phyloP scores from a whole-genome alignment of 2,329 filamentous ascomycete species.

The Aspergillus fumigatiaffinis region DNA sequence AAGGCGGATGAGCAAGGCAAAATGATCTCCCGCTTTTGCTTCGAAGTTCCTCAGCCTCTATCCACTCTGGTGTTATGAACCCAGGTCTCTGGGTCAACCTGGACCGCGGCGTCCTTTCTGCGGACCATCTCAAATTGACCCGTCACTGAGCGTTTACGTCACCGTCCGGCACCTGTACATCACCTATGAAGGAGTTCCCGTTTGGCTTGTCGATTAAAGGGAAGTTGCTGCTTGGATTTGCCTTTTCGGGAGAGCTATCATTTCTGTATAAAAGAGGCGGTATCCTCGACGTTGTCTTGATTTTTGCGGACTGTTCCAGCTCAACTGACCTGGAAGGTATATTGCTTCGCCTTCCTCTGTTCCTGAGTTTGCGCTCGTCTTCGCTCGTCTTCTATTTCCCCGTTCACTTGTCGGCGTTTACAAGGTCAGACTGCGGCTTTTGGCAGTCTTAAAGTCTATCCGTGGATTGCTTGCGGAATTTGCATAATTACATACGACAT shows the following conservation, averaged over 20 bases:
- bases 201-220: not conserved
- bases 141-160: not conserved
- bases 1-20: conserved; percentile 38
- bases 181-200: not conserved
- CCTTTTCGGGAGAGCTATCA: not conserved
- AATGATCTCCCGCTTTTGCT: not conserved
- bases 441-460: conserved; percentile 14
- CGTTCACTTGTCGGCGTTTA: conserved; percentile 22
- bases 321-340: conserved; percentile 14
- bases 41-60: not conserved
- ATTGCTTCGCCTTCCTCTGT: conserved; percentile 11
- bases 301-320: not conserved
- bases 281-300: conserved; percentile 9
- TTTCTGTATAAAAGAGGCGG: conserved; percentile 19
- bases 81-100: not conserved
- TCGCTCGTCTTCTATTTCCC: conserved; percentile 8
- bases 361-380: conserved; percentile 2
- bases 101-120: no score
- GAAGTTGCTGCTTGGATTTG: conserved; percentile 1
- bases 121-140: not conserved
- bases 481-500: conserved; percentile 17
- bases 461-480: conserved; percentile 16
- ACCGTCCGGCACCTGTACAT: not conserved
- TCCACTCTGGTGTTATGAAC: not conserved
- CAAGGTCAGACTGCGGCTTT: conserved; percentile 18